These are phyloP conservation scores for Buxus sempervirens DNA, from an alignment of 164 flowering plant species.

Conservation along the genomic window DNA sequence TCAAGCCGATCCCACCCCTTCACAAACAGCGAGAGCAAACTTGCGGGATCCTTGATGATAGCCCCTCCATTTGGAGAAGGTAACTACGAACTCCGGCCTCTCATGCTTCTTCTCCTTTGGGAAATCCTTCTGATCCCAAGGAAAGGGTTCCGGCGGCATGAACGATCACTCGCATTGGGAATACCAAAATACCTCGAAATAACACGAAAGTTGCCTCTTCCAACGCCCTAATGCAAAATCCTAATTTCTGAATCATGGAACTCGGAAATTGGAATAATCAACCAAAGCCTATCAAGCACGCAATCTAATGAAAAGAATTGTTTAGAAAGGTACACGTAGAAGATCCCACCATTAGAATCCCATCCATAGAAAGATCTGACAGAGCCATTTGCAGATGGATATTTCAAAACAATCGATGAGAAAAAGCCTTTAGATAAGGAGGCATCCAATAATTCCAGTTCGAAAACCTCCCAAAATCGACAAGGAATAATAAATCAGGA, in stretches of 20 bases:
- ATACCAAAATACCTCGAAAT: too few species aligned
- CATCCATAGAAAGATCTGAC: conserved; percentile 7
- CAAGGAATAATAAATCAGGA: conserved; percentile 14
- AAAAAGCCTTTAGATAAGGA: background rate
- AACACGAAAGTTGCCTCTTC: too few species aligned
- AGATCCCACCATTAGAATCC: conserved; percentile 30
- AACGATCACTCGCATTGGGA: too few species aligned
- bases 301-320: background rate
- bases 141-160: too few species aligned
- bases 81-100: too few species aligned
- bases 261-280: background rate
- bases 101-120: too few species aligned
- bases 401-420: background rate
- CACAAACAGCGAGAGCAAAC: too few species aligned
- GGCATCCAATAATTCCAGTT: background rate
- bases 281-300: background rate
- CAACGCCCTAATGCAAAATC: too few species aligned
- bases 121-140: too few species aligned
- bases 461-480: background rate
- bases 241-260: background rate
- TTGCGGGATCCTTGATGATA: too few species aligned
- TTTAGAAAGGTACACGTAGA: conserved; percentile 22
- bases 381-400: conserved; percentile 19
- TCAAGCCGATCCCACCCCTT: too few species aligned
- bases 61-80: too few species aligned